Evolutionary conservation across 306 rosid species (phyloP), one percentile per base, ranked within the genome.

Genomic region (Lathyrus oleraceus): DNA sequence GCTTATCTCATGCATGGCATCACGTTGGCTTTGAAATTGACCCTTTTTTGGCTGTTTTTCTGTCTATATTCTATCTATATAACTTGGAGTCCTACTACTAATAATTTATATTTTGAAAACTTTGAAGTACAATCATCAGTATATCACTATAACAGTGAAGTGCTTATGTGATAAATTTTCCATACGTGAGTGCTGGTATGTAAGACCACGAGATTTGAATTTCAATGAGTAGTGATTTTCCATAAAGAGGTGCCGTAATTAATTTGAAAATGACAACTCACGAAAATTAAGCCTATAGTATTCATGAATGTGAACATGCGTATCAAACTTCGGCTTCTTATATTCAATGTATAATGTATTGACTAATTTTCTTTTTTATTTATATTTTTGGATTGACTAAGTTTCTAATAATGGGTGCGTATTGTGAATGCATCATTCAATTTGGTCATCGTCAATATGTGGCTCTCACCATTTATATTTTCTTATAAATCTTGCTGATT

Each of bases 231-330:
- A 11, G 9, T 49, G 53, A 69, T 68, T 51, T 42, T 69, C 67
- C 4, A 69, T 13, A 43, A 42, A 45, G 69, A 14, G 65, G 77
- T 70, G 77, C 27, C 25, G 8, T 64, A 64, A 40, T 75, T 51
- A 80, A 71, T 71, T 59, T 71, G 75, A 75, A 5, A 57, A 42
- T 12, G 77, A 63, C 68, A 35, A 35, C 10, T 35, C 5, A 61
- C 51, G 23, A 62, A 61, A 57, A 30, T 5, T 0, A 44, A 63
- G 32, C 8, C 14, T 32, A 32, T 32, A 32, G 61, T 32, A 32
- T 80, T 59, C 78, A 75, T 76, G 81, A 71, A 80, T 76, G 78
- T 51, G 84, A 75, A 80, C 75, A 30, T 61, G 65, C 53, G 52
- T 67, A 65, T n/a, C 14, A 35, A 68, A 68, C 11, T 25, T 48